Percentiles rank a stretch among this genome's conserved stretches.
phyloP scores from a whole-genome alignment of 208 protist genomes.

The Jaenimonas drosophilae region DNA sequence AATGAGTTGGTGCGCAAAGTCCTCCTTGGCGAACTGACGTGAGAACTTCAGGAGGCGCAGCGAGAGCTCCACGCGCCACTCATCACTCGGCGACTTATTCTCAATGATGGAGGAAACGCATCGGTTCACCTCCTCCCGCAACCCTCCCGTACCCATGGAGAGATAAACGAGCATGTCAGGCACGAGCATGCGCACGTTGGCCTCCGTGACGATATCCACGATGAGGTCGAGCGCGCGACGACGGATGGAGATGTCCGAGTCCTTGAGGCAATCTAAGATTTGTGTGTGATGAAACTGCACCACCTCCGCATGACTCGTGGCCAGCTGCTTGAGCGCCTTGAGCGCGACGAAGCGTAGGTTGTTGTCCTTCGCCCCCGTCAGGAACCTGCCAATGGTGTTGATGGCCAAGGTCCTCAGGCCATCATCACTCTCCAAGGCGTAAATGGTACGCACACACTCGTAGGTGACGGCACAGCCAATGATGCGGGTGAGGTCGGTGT shows the following conservation, averaged over 20 bases:
- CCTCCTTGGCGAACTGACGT: slow-evolving; percentile 45
- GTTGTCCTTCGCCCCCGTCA: slow-evolving; percentile 94
- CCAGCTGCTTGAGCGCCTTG: slow-evolving; percentile 88
- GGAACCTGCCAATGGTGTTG: slow-evolving; percentile 98
- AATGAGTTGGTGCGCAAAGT: slow-evolving; percentile 81
- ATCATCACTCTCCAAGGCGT: slow-evolving; percentile 93
- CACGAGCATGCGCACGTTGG: slow-evolving; percentile 91
- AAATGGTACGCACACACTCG: slow-evolving; percentile 97
- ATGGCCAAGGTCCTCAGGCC: slow-evolving; percentile 90
- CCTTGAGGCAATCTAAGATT: slow-evolving; percentile 95
- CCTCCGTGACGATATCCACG: slow-evolving; percentile 93
- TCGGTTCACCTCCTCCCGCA: slow-evolving; percentile 89
- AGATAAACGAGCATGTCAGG: slow-evolving; percentile 94
- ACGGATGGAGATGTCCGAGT: slow-evolving; percentile 96
- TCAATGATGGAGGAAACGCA: slow-evolving; percentile 92
- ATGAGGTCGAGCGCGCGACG: slow-evolving; percentile 95
- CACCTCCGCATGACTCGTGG: slow-evolving; percentile 80
- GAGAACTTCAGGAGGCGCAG: slow-evolving; percentile 87
- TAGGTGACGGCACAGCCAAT: slow-evolving; percentile 98
- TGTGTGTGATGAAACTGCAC: slow-evolving; percentile 90
- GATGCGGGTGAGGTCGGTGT: slow-evolving; percentile 94
- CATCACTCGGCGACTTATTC: slow-evolving; percentile 86
- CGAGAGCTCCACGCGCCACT: slow-evolving; percentile 96
- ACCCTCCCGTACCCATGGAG: slow-evolving; percentile 83
- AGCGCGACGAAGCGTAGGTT: slow-evolving; percentile 98